Conservation (phyloP, 495 filamentous ascomycete genomes). For the Penicillium salamii region DNA sequence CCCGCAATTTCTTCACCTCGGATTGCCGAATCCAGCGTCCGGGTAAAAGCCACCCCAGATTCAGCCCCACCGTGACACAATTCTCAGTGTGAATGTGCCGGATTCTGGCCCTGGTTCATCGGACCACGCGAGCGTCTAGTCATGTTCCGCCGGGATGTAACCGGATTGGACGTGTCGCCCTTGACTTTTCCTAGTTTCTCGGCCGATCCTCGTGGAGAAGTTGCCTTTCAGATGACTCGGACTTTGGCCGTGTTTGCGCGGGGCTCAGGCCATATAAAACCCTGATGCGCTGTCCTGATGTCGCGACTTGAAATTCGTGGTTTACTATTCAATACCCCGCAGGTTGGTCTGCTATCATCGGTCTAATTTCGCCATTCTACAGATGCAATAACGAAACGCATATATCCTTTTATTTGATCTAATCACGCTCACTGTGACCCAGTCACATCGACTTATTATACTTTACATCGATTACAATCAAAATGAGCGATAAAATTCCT, state of each 20-base stretch:
- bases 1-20: neutral
- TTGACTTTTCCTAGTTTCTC: slow-evolving; percentile 12
- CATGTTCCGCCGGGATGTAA: slow-evolving; percentile 9
- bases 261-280: slow-evolving; percentile 9
- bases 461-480: slow-evolving; percentile 10
- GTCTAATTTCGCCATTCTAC: neutral
- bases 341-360: neutral
- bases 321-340: neutral
- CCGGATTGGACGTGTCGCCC: slow-evolving; percentile 4
- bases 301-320: neutral
- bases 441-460: neutral
- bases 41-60: neutral
- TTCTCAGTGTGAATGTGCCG: neutral
- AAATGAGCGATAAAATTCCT: slow-evolving; percentile 46
- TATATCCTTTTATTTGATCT: too few species aligned
- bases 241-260: slow-evolving; percentile 2
- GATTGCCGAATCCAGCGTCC: neutral
- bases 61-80: slow-evolving; percentile 9
- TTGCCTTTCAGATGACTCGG: slow-evolving; percentile 6
- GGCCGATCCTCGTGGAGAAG: slow-evolving; percentile 22
- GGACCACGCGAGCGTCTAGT: neutral
- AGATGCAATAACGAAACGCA: too few species aligned
- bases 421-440: too few species aligned
- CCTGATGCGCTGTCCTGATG: neutral
- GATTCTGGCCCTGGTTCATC: neutral